These are phyloP conservation scores for Dactylonectria estremocensis DNA, from an alignment of 2,329 filamentous ascomycete genomes.

Conservation along the genomic window DNA sequence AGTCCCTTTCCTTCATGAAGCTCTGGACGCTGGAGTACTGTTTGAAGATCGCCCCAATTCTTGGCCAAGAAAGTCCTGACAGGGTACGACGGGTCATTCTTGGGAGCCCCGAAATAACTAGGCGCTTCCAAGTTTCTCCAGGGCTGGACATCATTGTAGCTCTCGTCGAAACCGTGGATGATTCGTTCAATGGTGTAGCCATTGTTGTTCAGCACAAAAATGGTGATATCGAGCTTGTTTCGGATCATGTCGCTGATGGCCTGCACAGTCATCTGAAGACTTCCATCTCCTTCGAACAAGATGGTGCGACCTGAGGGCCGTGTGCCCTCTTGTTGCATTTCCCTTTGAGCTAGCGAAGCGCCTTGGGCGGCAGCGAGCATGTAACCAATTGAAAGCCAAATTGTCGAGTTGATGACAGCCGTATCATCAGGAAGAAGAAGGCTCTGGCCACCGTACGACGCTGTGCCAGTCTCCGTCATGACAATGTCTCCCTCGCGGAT, in stretches of 20 bases:
- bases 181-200: conserved; percentile 22
- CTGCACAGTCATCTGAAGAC: conserved; percentile 28
- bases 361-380: conserved; percentile 18
- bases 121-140: conserved; percentile 21
- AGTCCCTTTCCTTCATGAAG: conserved; percentile 7
- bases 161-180: conserved; percentile 11
- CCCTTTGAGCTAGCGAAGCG: background rate
- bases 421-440: conserved; percentile 16
- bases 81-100: background rate
- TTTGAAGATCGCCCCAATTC: conserved; percentile 16
- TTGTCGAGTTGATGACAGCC: conserved; percentile 11
- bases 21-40: background rate
- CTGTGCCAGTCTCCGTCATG: conserved; percentile 21
- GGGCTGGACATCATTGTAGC: conserved; percentile 21
- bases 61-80: background rate
- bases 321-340: background rate
- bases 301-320: conserved; percentile 4
- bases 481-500: conserved; percentile 8
- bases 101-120: conserved; percentile 17
- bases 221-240: conserved; percentile 26
- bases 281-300: conserved; percentile 25
- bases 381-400: conserved; percentile 23
- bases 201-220: conserved; percentile 24
- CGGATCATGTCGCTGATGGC: conserved; percentile 22
- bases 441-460: conserved; percentile 11